Conservation (phyloP, 805 yeast genomes). For the Ogataea polymorpha region DNA sequence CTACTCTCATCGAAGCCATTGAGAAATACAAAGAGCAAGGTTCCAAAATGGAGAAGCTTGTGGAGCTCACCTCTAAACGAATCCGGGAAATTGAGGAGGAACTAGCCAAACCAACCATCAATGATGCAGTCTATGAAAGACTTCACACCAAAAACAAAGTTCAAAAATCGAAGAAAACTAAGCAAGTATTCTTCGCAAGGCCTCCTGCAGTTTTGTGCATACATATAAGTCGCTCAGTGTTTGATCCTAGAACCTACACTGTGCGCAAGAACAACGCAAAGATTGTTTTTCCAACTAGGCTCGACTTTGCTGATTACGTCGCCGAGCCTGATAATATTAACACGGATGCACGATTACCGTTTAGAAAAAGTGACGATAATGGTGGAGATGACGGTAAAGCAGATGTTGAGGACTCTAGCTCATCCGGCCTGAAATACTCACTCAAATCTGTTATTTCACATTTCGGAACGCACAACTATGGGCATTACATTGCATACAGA, state of each 20-base stretch:
- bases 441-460: slow-evolving; percentile 87
- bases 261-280: slow-evolving; percentile 81
- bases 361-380: slow-evolving; percentile 57
- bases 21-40: slow-evolving; percentile 21
- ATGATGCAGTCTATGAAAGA: slow-evolving; percentile 73
- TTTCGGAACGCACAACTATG: slow-evolving; percentile 94
- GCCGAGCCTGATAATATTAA: slow-evolving; percentile 69
- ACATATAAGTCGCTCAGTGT: slow-evolving; percentile 90
- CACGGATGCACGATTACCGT: slow-evolving; percentile 74
- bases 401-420: slow-evolving; percentile 4
- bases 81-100: slow-evolving; percentile 49
- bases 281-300: slow-evolving; percentile 68
- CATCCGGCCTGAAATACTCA: slow-evolving; percentile 54
- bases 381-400: slow-evolving; percentile 19
- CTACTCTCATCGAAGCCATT: slow-evolving; percentile 43
- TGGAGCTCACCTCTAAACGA: slow-evolving; percentile 41
- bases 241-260: slow-evolving; percentile 80
- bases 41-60: slow-evolving; percentile 18
- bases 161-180: slow-evolving; percentile 74
- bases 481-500: slow-evolving; percentile 92
- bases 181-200: slow-evolving; percentile 74
- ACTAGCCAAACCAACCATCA: slow-evolving; percentile 62
- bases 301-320: slow-evolving; percentile 67
- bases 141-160: slow-evolving; percentile 73
- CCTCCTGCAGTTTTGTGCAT: slow-evolving; percentile 82